These are phyloP conservation scores for Colletotrichum gloeosporioides DNA, from an alignment of 2,329 filamentous ascomycete species.

Conservation along the genomic window DNA sequence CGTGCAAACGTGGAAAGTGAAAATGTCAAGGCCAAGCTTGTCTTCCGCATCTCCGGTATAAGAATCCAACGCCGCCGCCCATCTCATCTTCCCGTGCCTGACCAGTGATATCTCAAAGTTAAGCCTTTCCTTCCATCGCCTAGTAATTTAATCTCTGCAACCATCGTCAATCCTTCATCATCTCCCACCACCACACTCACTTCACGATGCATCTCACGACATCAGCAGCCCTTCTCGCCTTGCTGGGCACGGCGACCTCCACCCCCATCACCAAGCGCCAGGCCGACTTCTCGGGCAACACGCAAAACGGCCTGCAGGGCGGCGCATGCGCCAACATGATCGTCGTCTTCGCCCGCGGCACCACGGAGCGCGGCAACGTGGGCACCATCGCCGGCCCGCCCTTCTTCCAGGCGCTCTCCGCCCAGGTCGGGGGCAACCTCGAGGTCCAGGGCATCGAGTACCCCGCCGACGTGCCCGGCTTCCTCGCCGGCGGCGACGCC, in stretches of 20 bases:
- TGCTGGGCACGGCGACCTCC: slow-evolving; percentile 8
- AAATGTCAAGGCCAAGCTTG: not conserved
- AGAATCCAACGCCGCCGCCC: not conserved
- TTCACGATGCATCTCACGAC: not conserved
- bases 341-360: slow-evolving; percentile 63
- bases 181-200: not conserved
- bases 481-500: slow-evolving; percentile 49
- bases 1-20: not conserved
- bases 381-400: slow-evolving; percentile 54
- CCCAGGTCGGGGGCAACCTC: slow-evolving; percentile 46
- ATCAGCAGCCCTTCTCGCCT: slow-evolving; percentile 11
- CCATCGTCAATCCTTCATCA: not conserved
- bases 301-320: slow-evolving; percentile 16
- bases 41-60: not conserved
- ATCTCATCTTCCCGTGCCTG: not conserved
- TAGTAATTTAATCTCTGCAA: not conserved
- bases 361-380: slow-evolving; percentile 57
- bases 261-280: slow-evolving; percentile 1
- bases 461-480: slow-evolving; percentile 48
- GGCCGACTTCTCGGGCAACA: slow-evolving; percentile 18
- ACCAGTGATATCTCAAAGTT: not conserved
- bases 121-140: not conserved
- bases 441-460: slow-evolving; percentile 62
- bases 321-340: slow-evolving; percentile 49
- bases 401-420: slow-evolving; percentile 50